A percentile compares a stretch with the other conserved stretches of the same genome.
These are phyloP conservation scores for Fraxinus paxiana DNA, from an alignment of 305 asterid genomes.

Conservation along the genomic window DNA sequence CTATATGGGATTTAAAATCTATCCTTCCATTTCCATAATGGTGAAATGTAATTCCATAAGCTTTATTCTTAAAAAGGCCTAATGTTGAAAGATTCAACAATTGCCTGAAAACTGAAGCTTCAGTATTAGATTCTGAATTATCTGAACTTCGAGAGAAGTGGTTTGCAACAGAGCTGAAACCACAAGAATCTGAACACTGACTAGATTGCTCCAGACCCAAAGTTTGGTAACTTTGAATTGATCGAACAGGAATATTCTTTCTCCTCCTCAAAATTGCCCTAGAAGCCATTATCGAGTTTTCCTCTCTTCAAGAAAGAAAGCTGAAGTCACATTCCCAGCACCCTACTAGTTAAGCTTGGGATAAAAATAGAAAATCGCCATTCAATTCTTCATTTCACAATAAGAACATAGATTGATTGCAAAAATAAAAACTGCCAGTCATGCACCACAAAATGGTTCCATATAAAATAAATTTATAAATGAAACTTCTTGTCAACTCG, in stretches of 20 bases:
- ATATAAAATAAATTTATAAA: background rate
- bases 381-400: background rate
- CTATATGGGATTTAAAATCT: constrained; percentile 33
- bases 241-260: constrained; percentile 38
- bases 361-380: constrained; percentile 17
- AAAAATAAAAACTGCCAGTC: background rate
- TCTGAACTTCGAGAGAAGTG: constrained; percentile 30
- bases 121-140: constrained; percentile 26
- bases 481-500: background rate
- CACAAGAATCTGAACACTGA: constrained; percentile 26
- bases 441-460: background rate
- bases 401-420: background rate
- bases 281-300: constrained; percentile 51
- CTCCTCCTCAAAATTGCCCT: constrained; percentile 60
- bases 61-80: constrained; percentile 30
- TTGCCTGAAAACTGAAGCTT: constrained; percentile 27
- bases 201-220: constrained; percentile 35
- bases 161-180: constrained; percentile 36
- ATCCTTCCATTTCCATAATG: constrained; percentile 37
- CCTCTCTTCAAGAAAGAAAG: constrained; percentile 31
- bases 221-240: constrained; percentile 38
- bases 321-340: constrained; percentile 29
- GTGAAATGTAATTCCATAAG: constrained; percentile 27
- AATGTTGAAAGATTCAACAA: constrained; percentile 30
- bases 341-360: constrained; percentile 17